These are phyloP conservation scores for Hyphopichia pseudoburtonii DNA, from an alignment of 1,139 yeast species.

Conservation along the genomic window DNA sequence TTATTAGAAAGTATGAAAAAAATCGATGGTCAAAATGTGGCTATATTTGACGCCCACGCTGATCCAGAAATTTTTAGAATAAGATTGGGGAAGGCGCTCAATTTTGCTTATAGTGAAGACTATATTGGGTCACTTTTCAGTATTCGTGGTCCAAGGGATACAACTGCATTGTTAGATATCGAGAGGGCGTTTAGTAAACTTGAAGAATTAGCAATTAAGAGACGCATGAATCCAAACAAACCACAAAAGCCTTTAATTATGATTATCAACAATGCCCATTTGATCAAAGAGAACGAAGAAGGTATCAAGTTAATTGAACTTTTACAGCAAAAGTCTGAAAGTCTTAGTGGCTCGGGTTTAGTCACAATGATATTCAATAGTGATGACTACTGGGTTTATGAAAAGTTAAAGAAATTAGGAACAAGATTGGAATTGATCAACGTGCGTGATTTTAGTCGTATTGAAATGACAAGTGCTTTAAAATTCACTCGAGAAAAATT, in stretches of 20 bases:
- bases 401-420: slow-evolving; percentile 68
- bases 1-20: slow-evolving; percentile 68
- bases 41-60: slow-evolving; percentile 79
- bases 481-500: slow-evolving; percentile 50
- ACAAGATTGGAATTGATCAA: slow-evolving; percentile 74
- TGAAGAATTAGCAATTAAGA: slow-evolving; percentile 66
- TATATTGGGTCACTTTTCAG: slow-evolving; percentile 80
- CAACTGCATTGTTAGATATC: slow-evolving; percentile 78
- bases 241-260: slow-evolving; percentile 59
- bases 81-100: slow-evolving; percentile 72
- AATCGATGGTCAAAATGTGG: slow-evolving; percentile 63
- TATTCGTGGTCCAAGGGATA: slow-evolving; percentile 83
- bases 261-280: slow-evolving; percentile 72
- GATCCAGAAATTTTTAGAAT: slow-evolving; percentile 83
- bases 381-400: slow-evolving; percentile 88
- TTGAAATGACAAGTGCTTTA: slow-evolving; percentile 58
- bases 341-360: slow-evolving; percentile 72
- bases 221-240: slow-evolving; percentile 22
- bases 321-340: slow-evolving; percentile 80
- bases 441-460: slow-evolving; percentile 62
- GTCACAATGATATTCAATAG: slow-evolving; percentile 76
- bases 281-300: slow-evolving; percentile 70
- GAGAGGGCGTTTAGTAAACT: slow-evolving; percentile 78
- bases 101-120: slow-evolving; percentile 75
- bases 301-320: slow-evolving; percentile 73